Percentiles rank a stretch among this genome's conserved stretches.
phyloP scores from a whole-genome alignment of 768 basidiomycete genomes.

The Psilocybe azurescens region DNA sequence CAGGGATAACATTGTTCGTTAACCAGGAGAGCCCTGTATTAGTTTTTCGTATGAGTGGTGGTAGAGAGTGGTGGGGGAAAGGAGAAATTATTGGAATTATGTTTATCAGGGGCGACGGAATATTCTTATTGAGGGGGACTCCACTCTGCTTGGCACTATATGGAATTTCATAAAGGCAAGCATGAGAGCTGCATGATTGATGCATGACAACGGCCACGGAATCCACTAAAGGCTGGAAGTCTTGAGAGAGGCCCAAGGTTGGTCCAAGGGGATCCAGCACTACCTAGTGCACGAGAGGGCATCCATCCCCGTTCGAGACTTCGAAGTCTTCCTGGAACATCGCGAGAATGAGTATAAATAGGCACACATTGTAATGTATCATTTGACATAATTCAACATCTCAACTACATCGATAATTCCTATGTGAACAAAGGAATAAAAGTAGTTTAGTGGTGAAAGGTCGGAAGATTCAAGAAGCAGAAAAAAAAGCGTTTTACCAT shows the following conservation, averaged over 20 bases:
- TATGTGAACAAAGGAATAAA: too few species aligned
- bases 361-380: background rate
- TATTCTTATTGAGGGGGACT: background rate
- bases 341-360: background rate
- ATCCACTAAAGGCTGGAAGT: background rate
- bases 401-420: too few species aligned
- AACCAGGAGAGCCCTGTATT: background rate
- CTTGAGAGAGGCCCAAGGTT: background rate
- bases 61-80: background rate
- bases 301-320: conserved; percentile 2
- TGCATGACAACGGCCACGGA: conserved; percentile 3
- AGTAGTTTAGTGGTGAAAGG: too few species aligned
- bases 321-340: background rate
- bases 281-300: conserved; percentile 1
- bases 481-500: too few species aligned
- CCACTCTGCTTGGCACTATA: background rate
- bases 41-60: conserved; percentile 7
- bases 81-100: conserved; percentile 6
- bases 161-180: background rate
- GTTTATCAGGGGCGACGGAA: background rate
- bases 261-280: conserved; percentile 5
- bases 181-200: background rate
- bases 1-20: conserved; percentile 35
- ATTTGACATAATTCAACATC: background rate
- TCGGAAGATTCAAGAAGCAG: background rate